Evolutionary conservation across 2,329 filamentous ascomycete genomes (phyloP), one percentile per base, ranked within the genome.

Genomic region (Reticulascus tulasneorum): DNA sequence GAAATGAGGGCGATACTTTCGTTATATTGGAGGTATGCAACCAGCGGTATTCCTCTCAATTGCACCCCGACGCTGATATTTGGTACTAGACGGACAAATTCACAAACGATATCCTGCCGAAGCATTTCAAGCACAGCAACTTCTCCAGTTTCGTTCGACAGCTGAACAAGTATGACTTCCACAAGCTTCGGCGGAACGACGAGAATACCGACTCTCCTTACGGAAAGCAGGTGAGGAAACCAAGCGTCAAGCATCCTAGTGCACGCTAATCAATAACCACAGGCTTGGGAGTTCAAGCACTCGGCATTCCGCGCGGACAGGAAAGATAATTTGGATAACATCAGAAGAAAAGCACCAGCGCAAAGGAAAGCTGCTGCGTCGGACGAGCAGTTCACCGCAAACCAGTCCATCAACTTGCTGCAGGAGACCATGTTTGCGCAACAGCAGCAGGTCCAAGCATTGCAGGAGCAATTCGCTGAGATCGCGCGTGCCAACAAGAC

Each of bases 31-130:
- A 98, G 79, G 93, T 96, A 73, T 51, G 17, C 23, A 9, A 21
- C 15, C 10, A 23, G n/a, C n/a, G n/a, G n/a, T n/a, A 16, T 35
- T 24, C 13, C 10, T 15, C 23, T 25, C 17, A 5, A n/a, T 26
- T 20, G 18, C 27, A 21, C 30, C 38, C 40, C 34, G 18, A 25
- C n/a, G 25, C 15, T 26, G 28, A 29, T 23, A 30, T 33, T 40
- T n/a, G n/a, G n/a, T n/a, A n/a, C n/a, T 59, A 96, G 91, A 94
- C 94, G 62, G 91, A 97, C 61, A 95, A 94, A 62, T 98, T 98
- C 56, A 97, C 93, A 16, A 95, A 96, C 60, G 85, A 86, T 24
- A 94, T 98, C 51, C 78, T 98, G 12, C 93, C 93, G 3, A 96
- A 97, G 59, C 89, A 97, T 55, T 98, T 98, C 73, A 98, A 98